Evolutionary conservation across 1,139 yeast species (phyloP).

Genomic region (Pichia inconspicua): DNA sequence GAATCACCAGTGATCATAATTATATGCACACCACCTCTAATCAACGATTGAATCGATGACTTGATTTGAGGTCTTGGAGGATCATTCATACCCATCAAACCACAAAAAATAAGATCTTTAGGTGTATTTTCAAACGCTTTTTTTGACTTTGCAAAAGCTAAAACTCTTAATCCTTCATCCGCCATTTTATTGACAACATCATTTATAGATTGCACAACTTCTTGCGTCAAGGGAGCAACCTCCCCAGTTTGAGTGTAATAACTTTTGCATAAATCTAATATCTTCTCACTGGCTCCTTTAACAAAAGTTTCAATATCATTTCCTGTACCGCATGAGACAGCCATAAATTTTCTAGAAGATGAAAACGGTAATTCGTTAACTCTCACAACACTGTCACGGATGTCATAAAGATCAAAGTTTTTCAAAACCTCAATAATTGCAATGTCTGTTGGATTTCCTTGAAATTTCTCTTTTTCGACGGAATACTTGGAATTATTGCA

Average conservation of each 20-base stretch:
- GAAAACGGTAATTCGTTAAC: slow-evolving; percentile 76
- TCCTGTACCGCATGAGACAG: slow-evolving; percentile 54
- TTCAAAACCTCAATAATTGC: slow-evolving; percentile 73
- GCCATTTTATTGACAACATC: slow-evolving; percentile 62
- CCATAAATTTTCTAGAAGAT: slow-evolving; percentile 83
- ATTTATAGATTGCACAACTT: slow-evolving; percentile 37
- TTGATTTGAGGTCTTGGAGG: slow-evolving; percentile 89
- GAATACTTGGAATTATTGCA: slow-evolving; percentile 79
- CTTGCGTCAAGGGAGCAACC: slow-evolving; percentile 44
- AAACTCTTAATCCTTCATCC: slow-evolving; percentile 74
- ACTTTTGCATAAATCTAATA: slow-evolving; percentile 54
- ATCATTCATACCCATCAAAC: slow-evolving; percentile 89
- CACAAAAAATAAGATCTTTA: slow-evolving; percentile 62
- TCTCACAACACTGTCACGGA: slow-evolving; percentile 52
- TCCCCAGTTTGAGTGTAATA: slow-evolving; percentile 56
- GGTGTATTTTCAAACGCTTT: slow-evolving; percentile 38
- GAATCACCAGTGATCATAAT: slow-evolving; percentile 97
- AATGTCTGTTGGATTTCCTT: slow-evolving; percentile 92
- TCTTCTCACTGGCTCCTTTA: slow-evolving; percentile 83
- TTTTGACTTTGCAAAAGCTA: slow-evolving; percentile 63
- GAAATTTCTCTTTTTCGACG: slow-evolving; percentile 57
- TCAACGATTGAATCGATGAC: slow-evolving; percentile 59
- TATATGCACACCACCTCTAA: slow-evolving; percentile 90
- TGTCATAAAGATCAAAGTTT: slow-evolving; percentile 65
- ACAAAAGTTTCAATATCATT: slow-evolving; percentile 53